phyloP scores from a whole-genome alignment of 345 rosid genomes.

The Zanthoxylum bungeanum region DNA sequence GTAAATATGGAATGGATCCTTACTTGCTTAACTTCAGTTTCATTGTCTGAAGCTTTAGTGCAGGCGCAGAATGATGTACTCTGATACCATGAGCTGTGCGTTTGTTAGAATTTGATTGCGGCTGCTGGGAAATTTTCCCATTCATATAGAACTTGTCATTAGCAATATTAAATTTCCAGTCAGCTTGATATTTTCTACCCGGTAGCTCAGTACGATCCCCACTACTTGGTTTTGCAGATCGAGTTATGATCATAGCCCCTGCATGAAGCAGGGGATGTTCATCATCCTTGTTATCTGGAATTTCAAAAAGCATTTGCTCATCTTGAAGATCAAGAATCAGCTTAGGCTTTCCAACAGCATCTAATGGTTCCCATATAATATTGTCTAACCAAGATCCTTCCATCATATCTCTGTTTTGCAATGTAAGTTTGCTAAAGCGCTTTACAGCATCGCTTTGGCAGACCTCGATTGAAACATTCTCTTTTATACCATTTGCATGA shows the following conservation, averaged over 20 bases:
- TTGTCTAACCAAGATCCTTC: constrained; percentile 84
- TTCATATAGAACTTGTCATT: constrained; percentile 90
- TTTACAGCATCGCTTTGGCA: constrained; percentile 39
- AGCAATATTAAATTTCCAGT: constrained; percentile 90
- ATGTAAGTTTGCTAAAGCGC: constrained; percentile 44
- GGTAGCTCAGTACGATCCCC: constrained; percentile 42
- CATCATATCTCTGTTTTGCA: constrained; percentile 56
- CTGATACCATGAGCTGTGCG: constrained; percentile 66
- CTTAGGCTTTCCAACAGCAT: constrained; percentile 51
- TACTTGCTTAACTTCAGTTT: constrained; percentile 97
- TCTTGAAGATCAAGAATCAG: constrained; percentile 92
- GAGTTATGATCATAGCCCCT: constrained; percentile 84
- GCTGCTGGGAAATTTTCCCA: constrained; percentile 82
- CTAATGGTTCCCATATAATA: constrained; percentile 75
- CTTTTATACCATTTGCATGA: constrained; percentile 25
- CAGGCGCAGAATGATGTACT: constrained; percentile 93
- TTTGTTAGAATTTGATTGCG: constrained; percentile 74
- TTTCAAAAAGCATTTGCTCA: constrained; percentile 91
- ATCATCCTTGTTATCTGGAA: constrained; percentile 63
- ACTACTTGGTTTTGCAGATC: constrained; percentile 42
- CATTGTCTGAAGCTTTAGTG: constrained; percentile 89
- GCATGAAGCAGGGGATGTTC: constrained; percentile 75
- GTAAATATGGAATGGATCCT: constrained; percentile 25
- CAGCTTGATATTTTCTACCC: constrained; percentile 45
- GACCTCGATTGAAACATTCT: constrained; percentile 27